Percentiles rank a stretch among this genome's conserved stretches.
phyloP scores from a whole-genome alignment of 1,284 basidiomycete genomes.

The Kwoniella shivajii region DNA sequence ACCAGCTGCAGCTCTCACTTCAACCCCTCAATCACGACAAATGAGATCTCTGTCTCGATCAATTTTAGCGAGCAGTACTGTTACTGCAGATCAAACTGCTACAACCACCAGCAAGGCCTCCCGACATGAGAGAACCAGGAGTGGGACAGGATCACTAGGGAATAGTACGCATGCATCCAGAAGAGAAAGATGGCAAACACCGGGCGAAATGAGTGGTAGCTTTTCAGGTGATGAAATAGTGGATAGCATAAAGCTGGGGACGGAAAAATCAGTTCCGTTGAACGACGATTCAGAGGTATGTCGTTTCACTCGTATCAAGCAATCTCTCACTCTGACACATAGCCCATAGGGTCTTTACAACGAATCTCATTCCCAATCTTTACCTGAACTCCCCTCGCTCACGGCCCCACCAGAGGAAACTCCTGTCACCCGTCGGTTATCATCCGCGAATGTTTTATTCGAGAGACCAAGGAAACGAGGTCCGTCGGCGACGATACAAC shows the following conservation, averaged over 20 bases:
- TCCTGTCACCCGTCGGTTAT: slow-evolving; percentile 30
- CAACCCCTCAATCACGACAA: slow-evolving; percentile 30
- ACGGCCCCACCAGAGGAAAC: slow-evolving; percentile 16
- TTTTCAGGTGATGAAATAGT: slow-evolving; percentile 39
- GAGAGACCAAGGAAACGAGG: slow-evolving; percentile 25
- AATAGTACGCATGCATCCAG: slow-evolving; percentile 23
- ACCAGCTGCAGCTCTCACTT: slow-evolving; percentile 28
- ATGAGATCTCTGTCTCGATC: slow-evolving; percentile 19
- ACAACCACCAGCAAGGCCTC: slow-evolving; percentile 2
- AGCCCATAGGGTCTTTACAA: neutral
- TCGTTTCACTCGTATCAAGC: neutral
- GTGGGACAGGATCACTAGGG: slow-evolving; percentile 22
- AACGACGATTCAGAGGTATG: slow-evolving; percentile 27
- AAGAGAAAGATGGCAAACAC: slow-evolving; percentile 37
- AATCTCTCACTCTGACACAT: neutral
- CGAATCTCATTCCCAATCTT: slow-evolving; percentile 7
- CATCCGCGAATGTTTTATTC: slow-evolving; percentile 25
- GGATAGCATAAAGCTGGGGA: slow-evolving; percentile 11
- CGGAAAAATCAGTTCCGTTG: slow-evolving; percentile 24
- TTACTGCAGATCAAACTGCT: slow-evolving; percentile 8
- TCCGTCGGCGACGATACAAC: slow-evolving; percentile 6
- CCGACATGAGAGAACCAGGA: slow-evolving; percentile 22
- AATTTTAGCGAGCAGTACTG: slow-evolving; percentile 15
- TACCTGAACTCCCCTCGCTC: slow-evolving; percentile 18
- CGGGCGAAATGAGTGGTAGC: slow-evolving; percentile 38